Base-by-base conservation (phyloP, 2,329 filamentous ascomycete species). In the Claviceps spartinae region DNA sequence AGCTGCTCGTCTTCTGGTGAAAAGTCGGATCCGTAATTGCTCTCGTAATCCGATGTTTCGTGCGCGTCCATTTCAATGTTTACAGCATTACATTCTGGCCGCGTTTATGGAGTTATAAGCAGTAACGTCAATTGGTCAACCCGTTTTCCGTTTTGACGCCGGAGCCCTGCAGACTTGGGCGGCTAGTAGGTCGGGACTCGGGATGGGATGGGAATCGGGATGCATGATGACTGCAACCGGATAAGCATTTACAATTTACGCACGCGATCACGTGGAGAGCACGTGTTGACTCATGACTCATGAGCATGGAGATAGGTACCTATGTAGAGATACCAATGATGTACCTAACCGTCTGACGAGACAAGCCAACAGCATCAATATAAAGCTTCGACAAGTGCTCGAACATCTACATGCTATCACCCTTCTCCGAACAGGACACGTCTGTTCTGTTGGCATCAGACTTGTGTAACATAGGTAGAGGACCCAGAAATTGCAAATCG, bases 11-110 rank as follows among this genome's bases (percentile, higher is more conserved):
- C 73, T 30, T 76, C 73, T 1, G 62, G 56, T 2, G 72, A 70
- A 44, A 75, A 63, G 56, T 75, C 69, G 58, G 72, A 75, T 53
- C 66, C 70, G 60, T 72, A 76, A 44, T 75, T 71, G 57, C 63
- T 67, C 55, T 72, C 68, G 20, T 20, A 13, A 16, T 52, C 50
- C 48, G 34, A 26, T n/a, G n/a, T 34, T 36, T 41, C 24, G 20
- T 51, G 49, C 13, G n/a, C 24, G 36, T 42, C 48, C 53, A 54
- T 54, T 22, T 54, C 43, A 50, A 36, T 9, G 18, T 36, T 24
- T 13, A 37, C 13, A 47, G 30, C 14, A 34, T 30, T 16, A 26
- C 50, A 54, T 54, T 9, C 14, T 47, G 42, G 30, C 38, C 24
- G 14, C 40, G 20, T 40, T 26, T 36, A 30, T 30, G 26, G 26